Evolutionary conservation across 176 grass and related monocot genomes (phyloP), one percentile per base, ranked within the genome.

Genomic region (Saccharum officinarum): DNA sequence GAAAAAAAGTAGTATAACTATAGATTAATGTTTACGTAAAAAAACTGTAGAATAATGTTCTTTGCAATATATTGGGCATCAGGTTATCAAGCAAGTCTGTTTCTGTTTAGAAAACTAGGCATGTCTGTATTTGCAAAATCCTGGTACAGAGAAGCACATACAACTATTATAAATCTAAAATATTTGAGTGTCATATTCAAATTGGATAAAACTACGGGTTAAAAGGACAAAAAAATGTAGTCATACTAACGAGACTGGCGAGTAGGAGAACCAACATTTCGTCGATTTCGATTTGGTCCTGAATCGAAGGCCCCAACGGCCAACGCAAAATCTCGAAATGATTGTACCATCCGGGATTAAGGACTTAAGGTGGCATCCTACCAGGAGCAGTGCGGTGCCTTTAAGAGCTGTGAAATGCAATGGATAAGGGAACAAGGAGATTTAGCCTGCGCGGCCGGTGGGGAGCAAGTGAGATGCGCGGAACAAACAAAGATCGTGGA

Each of bases 41-140:
- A 40, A 40, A 40, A 40, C 39, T 40, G 7, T 40, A 40, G 39
- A 40, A 13, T 77, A 36, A 60, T 77, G 34, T 16, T 69, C 8
- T 37, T n/a, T 62, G 1, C 5, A 60, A 41, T 38, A 14, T 26
- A 76, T 59, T n/a, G 6, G 0, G 36, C n/a, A 44, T 64, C 37
- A 78, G 13, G 26, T 42, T 78, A 78, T 64, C 13, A 64, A 25
- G n/a, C 13, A 42, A 22, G 5, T 60, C 2, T 26, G 54, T 62
- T 26, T 54, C 13, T 41, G 54, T 78, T 78, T 14, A 78, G 36
- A 41, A 77, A 20, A n/a, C 36, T 25, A 40, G 20, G 34, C 20
- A 77, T 40, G 54, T 22, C n/a, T 79, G 22, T 63, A 63, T 63
- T 44, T 64, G 76, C 12, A 64, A 79, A 64, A 64, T 25, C 34